These are phyloP conservation scores for Xerocomus spinulosus DNA, from an alignment of 768 basidiomycete genomes.

Conservation along the genomic window DNA sequence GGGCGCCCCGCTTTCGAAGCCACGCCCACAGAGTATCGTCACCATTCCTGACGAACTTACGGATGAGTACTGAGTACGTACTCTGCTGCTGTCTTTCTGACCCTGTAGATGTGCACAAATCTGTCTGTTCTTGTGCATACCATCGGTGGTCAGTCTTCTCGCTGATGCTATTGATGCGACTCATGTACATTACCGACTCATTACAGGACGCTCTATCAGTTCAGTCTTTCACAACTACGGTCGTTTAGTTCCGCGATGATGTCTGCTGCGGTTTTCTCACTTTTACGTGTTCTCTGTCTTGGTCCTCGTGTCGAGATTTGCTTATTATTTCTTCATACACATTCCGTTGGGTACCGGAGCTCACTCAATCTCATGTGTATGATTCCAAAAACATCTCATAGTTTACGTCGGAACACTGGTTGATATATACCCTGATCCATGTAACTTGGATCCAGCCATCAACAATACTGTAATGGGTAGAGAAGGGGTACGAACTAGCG, in stretches of 20 bases:
- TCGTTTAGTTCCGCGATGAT: slow-evolving; percentile 31
- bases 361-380: slow-evolving; percentile 8
- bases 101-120: slow-evolving; percentile 22
- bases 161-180: neutral
- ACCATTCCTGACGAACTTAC: slow-evolving; percentile 54
- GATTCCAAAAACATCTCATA: slow-evolving; percentile 8
- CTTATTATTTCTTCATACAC: slow-evolving; percentile 3
- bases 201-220: slow-evolving; percentile 12
- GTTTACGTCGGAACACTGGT: slow-evolving; percentile 10
- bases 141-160: slow-evolving; percentile 13
- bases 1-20: slow-evolving; percentile 32
- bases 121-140: slow-evolving; percentile 25
- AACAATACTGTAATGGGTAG: neutral
- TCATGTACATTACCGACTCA: neutral
- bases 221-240: slow-evolving; percentile 27
- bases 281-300: slow-evolving; percentile 17
- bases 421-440: slow-evolving; percentile 15
- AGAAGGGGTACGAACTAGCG: neutral
- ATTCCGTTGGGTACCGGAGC: slow-evolving; percentile 5
- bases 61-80: slow-evolving; percentile 42
- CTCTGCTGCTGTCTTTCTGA: slow-evolving; percentile 1
- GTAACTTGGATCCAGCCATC: slow-evolving; percentile 3
- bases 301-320: slow-evolving; percentile 11
- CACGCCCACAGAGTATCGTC: slow-evolving; percentile 39
- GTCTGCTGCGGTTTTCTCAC: slow-evolving; percentile 18